phyloP scores from a whole-genome alignment of 2,329 filamentous ascomycete genomes.

The Fusarium nurragi region DNA sequence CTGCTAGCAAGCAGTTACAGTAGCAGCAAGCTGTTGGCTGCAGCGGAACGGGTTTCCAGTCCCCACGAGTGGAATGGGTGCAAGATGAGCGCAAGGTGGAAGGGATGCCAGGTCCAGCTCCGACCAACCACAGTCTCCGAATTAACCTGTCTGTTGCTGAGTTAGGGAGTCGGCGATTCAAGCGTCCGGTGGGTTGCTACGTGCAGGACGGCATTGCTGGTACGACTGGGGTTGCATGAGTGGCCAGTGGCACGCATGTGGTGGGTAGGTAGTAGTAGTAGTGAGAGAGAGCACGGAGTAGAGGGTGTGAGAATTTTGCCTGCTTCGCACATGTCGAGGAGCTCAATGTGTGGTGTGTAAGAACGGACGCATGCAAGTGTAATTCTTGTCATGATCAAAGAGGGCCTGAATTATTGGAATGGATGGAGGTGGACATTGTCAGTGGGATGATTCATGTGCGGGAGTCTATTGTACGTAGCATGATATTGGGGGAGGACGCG shows the following conservation, averaged over 20 bases:
- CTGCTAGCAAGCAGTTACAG: slow-evolving; percentile 21
- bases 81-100: slow-evolving; percentile 34
- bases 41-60: slow-evolving; percentile 24
- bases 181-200: slow-evolving; percentile 34
- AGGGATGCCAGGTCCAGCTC: slow-evolving; percentile 37
- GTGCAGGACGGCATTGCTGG: slow-evolving; percentile 39
- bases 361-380: neutral
- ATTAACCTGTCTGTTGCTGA: slow-evolving; percentile 43
- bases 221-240: slow-evolving; percentile 39
- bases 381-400: neutral
- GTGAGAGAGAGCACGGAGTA: slow-evolving; percentile 13
- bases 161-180: slow-evolving; percentile 44
- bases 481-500: neutral
- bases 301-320: slow-evolving; percentile 22
- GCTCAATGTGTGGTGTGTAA: slow-evolving; percentile 8
- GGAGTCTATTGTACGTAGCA: neutral
- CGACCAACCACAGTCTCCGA: slow-evolving; percentile 36
- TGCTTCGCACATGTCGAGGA: slow-evolving; percentile 15
- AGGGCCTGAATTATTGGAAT: slow-evolving; percentile 7
- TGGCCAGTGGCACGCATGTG: slow-evolving; percentile 31
- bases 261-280: slow-evolving; percentile 25
- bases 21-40: slow-evolving; percentile 28
- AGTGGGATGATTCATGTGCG: neutral
- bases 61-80: slow-evolving; percentile 38
- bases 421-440: slow-evolving; percentile 2